These are phyloP conservation scores for Lasiodiplodia hormozganensis DNA, from an alignment of 2,329 filamentous ascomycete species.

Conservation along the genomic window DNA sequence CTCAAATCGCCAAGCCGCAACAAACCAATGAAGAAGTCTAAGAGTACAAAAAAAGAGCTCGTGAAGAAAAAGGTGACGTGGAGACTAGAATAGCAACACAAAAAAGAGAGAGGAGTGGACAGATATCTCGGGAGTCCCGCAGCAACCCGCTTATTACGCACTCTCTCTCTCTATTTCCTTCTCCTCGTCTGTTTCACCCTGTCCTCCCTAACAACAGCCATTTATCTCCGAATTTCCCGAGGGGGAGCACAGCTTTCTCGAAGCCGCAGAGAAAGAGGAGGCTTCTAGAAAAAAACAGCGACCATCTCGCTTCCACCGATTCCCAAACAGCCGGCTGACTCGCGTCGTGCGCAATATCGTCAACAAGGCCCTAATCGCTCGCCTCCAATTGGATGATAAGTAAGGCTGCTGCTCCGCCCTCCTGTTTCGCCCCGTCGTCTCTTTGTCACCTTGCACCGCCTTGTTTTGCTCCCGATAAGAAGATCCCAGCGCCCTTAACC, in stretches of 20 bases:
- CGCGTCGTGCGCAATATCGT: background rate
- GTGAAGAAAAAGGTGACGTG: background rate
- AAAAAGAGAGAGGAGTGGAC: background rate
- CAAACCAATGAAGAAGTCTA: background rate
- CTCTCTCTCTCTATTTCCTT: background rate
- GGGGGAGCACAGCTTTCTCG: too few relatives aligned
- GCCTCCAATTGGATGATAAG: conserved; percentile 1
- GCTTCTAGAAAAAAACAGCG: background rate
- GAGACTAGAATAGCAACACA: background rate
- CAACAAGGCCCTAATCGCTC: background rate
- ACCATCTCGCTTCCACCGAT: background rate
- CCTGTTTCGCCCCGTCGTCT: background rate
- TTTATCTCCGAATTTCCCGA: conserved; percentile 5
- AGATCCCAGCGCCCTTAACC: background rate
- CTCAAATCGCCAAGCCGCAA: background rate
- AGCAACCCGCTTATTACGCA: background rate
- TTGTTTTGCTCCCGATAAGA: background rate
- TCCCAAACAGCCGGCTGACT: background rate
- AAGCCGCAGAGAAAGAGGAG: background rate
- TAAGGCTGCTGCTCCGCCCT: background rate
- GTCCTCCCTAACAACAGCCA: background rate
- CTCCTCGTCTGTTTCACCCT: background rate
- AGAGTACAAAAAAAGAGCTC: background rate
- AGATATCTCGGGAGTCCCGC: conserved; percentile 1
- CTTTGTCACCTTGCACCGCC: background rate